Base-by-base conservation (phyloP, 768 basidiomycete genomes). In the Hebeloma cylindrosporum region DNA sequence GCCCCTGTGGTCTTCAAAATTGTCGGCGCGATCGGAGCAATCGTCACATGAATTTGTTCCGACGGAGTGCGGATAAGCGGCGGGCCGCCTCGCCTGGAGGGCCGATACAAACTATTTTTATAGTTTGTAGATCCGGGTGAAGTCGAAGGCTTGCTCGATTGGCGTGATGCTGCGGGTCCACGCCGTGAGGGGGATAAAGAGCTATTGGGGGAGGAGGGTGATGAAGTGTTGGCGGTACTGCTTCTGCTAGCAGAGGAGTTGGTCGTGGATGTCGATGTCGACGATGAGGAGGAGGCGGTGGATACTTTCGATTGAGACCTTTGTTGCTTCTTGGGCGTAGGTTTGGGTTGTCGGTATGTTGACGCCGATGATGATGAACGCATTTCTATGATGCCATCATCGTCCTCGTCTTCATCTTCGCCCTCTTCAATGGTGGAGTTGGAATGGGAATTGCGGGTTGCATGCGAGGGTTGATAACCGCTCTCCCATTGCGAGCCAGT, bases 1-100 rank as follows among this genome's bases (percentile, higher is more conserved):
- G 48, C 67, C 1, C 75, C 71, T 7, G 72, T 78, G 13, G 89
- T 89, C 71, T 98, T 99, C 52, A 98, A 74, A 34, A 89, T 77
- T 4, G 96, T 94, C 6, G 80, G 79, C 22, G 77, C 72, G 47
- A 77, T 77, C 9, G 68, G 73, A 13, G 68, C 76, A 50, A 74
- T 77, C 16, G 67, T 74, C 32, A 77, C 73, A 51, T 70, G 63
- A 13, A 33, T 37, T 5, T 52, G 42, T 50, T 59, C 59, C 21
- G 54, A 50, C 3, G 55, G 20, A 5, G 60, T 57, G 25, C 64
- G 63, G 35, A 62, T 54, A 30, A 62, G 53, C 27, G 66, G 57
- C 7, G 65, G 58, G 7, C 46, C 45, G 32, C 48, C 57, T n/a
- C 57, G 57, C 38, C 59, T 62, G 4, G 45, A 46, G 11, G 50